Conservation (phyloP, 2,329 filamentous ascomycete species). For the Aureobasidium sp. region DNA sequence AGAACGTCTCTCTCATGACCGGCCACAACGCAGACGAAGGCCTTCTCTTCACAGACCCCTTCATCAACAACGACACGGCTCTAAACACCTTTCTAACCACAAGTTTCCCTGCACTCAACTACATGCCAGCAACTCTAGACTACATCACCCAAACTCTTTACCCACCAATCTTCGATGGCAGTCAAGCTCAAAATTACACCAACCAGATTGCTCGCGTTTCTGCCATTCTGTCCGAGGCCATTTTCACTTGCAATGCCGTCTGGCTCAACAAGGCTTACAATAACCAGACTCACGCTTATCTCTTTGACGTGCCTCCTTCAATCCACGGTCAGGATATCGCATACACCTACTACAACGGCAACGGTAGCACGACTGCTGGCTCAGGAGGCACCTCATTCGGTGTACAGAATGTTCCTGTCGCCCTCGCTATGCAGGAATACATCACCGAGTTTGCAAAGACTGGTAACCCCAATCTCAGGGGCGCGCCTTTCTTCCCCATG, state of each 20-base stretch:
- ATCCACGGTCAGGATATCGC: constrained; percentile 46
- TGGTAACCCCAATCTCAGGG: constrained; percentile 31
- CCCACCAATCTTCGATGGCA: constrained; percentile 41
- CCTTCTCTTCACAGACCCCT: constrained; percentile 35
- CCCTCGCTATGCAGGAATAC: constrained; percentile 38
- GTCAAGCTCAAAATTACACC: constrained; percentile 36
- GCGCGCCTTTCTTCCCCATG: constrained; percentile 37
- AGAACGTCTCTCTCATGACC: constrained; percentile 37
- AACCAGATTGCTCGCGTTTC: constrained; percentile 36
- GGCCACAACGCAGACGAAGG: constrained; percentile 40
- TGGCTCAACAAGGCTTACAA: constrained; percentile 40
- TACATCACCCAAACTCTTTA: constrained; percentile 41
- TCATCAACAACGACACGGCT: constrained; percentile 26
- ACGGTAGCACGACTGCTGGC: constrained; percentile 16
- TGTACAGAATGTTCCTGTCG: constrained; percentile 25
- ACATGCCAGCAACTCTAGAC: constrained; percentile 26
- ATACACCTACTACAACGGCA: constrained; percentile 46
- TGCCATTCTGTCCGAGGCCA: constrained; percentile 35
- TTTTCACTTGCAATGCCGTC: constrained; percentile 45
- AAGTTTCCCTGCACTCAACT: constrained; percentile 25
- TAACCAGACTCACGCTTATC: constrained; percentile 44
- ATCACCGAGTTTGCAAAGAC: constrained; percentile 36
- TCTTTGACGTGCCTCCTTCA: constrained; percentile 45
- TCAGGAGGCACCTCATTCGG: background rate
- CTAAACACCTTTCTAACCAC: constrained; percentile 23